Conservation (phyloP, 2,329 filamentous ascomycete genomes). For the Fusarium tupiense region DNA sequence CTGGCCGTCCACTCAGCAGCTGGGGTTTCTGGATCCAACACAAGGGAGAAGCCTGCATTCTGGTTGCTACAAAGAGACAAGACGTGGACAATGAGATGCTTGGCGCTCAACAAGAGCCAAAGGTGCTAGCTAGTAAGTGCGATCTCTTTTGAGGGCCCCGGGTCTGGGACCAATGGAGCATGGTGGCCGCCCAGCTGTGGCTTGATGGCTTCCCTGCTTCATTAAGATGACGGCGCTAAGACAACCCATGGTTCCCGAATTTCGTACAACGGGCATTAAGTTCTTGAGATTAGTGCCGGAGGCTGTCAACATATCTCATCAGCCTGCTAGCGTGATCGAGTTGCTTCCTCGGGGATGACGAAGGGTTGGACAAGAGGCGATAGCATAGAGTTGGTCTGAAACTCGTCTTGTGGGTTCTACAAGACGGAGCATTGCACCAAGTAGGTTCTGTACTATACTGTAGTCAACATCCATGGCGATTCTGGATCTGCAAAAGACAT, state of each 20-base stretch:
- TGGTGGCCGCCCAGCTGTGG: conserved; percentile 16
- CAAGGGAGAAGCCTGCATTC: conserved; percentile 26
- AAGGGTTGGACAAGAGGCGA: conserved; percentile 20
- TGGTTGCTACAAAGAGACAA: conserved; percentile 23
- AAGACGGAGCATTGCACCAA: neutral
- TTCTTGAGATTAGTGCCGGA: conserved; percentile 15
- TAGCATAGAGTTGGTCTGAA: neutral
- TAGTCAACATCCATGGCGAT: neutral
- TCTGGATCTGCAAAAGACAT: neutral
- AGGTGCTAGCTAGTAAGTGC: conserved; percentile 7
- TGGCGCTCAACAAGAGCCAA: conserved; percentile 19
- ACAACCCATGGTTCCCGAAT: conserved; percentile 24
- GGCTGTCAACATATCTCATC: conserved; percentile 29
- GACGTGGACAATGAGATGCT: conserved; percentile 11
- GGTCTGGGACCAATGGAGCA: conserved; percentile 25
- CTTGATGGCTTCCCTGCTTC: conserved; percentile 10
- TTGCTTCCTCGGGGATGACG: conserved; percentile 19
- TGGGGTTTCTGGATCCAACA: conserved; percentile 11
- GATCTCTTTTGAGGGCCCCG: conserved; percentile 12
- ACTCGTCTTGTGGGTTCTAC: neutral
- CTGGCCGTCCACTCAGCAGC: conserved; percentile 13
- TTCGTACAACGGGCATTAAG: conserved; percentile 25
- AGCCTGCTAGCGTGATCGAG: conserved; percentile 12
- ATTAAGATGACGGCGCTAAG: conserved; percentile 19
- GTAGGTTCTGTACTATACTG: neutral